phyloP scores from a whole-genome alignment of 2,329 filamentous ascomycete genomes.

The Colletotrichum filicis region DNA sequence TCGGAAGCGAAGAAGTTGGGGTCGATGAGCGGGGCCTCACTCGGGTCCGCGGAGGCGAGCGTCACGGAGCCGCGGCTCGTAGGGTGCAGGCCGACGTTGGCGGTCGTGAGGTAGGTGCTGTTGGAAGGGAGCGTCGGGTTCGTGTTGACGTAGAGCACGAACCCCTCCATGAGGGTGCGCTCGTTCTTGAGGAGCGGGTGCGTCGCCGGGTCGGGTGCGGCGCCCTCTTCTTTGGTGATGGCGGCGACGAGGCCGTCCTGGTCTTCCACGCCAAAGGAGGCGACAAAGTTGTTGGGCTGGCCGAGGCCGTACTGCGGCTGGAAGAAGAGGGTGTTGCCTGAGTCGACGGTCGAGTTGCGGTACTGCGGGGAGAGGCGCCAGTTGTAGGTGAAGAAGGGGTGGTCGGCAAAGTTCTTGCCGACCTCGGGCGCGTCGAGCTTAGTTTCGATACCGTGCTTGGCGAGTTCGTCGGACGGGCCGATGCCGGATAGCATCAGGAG shows the following conservation, averaged over 20 bases:
- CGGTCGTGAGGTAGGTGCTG: conserved; percentile 37
- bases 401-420: conserved; percentile 61
- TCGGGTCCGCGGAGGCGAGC: conserved; percentile 35
- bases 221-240: conserved; percentile 47
- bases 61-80: conserved; percentile 43
- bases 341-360: conserved; percentile 45
- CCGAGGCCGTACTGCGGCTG: conserved; percentile 48
- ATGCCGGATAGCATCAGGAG: conserved; percentile 64
- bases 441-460: conserved; percentile 52
- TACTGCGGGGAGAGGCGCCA: conserved; percentile 47
- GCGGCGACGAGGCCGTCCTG: conserved; percentile 43
- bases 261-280: conserved; percentile 40
- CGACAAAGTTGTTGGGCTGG: conserved; percentile 49
- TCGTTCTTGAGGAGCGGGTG: conserved; percentile 45
- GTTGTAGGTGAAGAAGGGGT: conserved; percentile 42
- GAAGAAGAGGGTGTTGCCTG: conserved; percentile 44
- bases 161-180: conserved; percentile 39
- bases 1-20: conserved; percentile 45
- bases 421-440: conserved; percentile 58
- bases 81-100: conserved; percentile 39
- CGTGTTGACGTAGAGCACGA: conserved; percentile 37
- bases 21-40: conserved; percentile 39
- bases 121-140: conserved; percentile 29
- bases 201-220: conserved; percentile 41
- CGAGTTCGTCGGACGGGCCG: conserved; percentile 53